phyloP scores from a whole-genome alignment of 2,329 filamentous ascomycete species.

The Alternaria sp. region DNA sequence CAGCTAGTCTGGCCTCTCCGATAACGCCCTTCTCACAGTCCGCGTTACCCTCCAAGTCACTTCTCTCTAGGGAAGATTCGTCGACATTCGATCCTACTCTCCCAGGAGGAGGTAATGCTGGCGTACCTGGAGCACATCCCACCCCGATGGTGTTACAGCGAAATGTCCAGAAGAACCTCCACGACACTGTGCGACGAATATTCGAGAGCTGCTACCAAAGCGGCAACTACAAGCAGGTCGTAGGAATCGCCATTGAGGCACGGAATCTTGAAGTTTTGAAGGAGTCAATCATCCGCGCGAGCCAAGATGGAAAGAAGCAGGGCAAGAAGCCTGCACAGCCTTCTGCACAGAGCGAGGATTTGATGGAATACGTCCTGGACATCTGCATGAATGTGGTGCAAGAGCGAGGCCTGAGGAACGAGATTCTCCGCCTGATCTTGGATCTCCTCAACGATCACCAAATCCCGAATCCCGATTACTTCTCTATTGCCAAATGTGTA shows the following conservation, averaged over 20 bases:
- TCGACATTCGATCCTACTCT: slow-evolving; percentile 66
- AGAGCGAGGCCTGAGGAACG: slow-evolving; percentile 82
- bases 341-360: slow-evolving; percentile 77
- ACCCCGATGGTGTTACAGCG: slow-evolving; percentile 72
- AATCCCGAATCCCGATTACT: slow-evolving; percentile 92
- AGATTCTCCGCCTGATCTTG: slow-evolving; percentile 90
- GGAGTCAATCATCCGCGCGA: slow-evolving; percentile 87
- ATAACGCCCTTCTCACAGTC: slow-evolving; percentile 97
- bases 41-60: slow-evolving; percentile 89
- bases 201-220: slow-evolving; percentile 89
- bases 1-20: slow-evolving; percentile 77
- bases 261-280: slow-evolving; percentile 89
- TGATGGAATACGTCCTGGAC: slow-evolving; percentile 95
- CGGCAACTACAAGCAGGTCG: slow-evolving; percentile 91
- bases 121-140: slow-evolving; percentile 62
- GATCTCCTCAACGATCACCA: slow-evolving; percentile 93
- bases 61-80: slow-evolving; percentile 82
- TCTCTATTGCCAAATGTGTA: slow-evolving; percentile 96
- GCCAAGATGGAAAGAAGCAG: slow-evolving; percentile 77
- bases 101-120: slow-evolving; percentile 64
- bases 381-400: slow-evolving; percentile 99
- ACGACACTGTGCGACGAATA: slow-evolving; percentile 83
- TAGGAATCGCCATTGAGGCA: slow-evolving; percentile 95
- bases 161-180: slow-evolving; percentile 79
- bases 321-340: slow-evolving; percentile 65